Percentiles rank a stretch among this genome's conserved stretches.
Conservation (phyloP, 345 rosid species). For the Eucalyptus regnans region DNA sequence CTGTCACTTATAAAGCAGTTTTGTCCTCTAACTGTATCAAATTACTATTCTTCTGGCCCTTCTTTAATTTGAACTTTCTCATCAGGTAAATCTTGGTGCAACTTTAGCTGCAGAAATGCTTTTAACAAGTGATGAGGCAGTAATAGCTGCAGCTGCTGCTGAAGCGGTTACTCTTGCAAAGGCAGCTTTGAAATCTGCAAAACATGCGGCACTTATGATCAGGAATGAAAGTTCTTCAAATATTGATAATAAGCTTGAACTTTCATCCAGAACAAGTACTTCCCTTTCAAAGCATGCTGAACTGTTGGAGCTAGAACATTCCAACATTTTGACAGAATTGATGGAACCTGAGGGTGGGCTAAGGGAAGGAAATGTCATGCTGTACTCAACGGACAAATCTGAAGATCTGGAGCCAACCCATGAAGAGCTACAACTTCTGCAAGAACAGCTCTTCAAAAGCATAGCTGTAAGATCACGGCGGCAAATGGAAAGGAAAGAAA, state of each 20-base stretch:
- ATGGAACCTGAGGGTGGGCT: conserved; percentile 16
- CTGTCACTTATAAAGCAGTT: not conserved
- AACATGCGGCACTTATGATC: conserved; percentile 56
- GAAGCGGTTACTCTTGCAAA: conserved; percentile 93
- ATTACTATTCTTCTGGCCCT: not conserved
- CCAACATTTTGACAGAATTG: conserved; percentile 38
- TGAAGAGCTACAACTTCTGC: conserved; percentile 44
- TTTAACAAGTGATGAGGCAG: conserved; percentile 70
- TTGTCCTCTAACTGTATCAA: not conserved
- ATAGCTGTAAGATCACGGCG: conserved; percentile 66
- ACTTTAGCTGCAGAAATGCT: conserved; percentile 68
- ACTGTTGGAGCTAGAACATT: conserved; percentile 46
- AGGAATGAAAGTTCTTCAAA: conserved; percentile 16
- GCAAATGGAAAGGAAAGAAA: conserved; percentile 69
- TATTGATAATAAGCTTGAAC: conserved; percentile 1
- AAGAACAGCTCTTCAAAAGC: conserved; percentile 38
- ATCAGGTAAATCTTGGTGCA: conserved; percentile 46
- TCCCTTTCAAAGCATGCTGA: conserved; percentile 26
- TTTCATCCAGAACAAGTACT: conserved; percentile 11
- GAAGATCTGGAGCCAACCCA: conserved; percentile 32
- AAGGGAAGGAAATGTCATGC: conserved; percentile 10
- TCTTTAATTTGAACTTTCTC: not conserved
- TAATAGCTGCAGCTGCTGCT: conserved; percentile 79
- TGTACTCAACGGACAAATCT: conserved; percentile 17
- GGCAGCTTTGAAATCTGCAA: conserved; percentile 78